Percentiles rank a stretch among this genome's conserved stretches.
These are phyloP conservation scores for Ascochyta rabiei DNA, from an alignment of 2,329 filamentous ascomycete genomes.

Conservation along the genomic window DNA sequence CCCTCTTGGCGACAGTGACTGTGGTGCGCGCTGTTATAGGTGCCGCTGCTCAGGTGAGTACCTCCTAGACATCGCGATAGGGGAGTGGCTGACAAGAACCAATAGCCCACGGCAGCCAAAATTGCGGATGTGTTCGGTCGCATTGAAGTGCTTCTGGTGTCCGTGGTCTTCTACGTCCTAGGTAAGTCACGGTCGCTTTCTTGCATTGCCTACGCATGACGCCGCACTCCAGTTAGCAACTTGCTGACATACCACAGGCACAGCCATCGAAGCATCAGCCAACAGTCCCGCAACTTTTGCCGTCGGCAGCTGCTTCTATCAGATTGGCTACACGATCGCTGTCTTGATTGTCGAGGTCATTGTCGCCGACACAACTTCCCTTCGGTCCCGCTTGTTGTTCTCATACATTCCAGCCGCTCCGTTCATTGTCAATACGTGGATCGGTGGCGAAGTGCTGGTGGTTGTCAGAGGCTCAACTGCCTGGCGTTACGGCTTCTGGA, in stretches of 20 bases:
- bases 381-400: slow-evolving; percentile 67
- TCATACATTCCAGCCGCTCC: slow-evolving; percentile 58
- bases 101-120: slow-evolving; percentile 63
- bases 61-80: too few species aligned
- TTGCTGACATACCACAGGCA: slow-evolving; percentile 26
- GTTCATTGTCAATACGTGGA: slow-evolving; percentile 63
- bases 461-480: slow-evolving; percentile 58
- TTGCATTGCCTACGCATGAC: not conserved
- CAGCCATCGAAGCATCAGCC: slow-evolving; percentile 62
- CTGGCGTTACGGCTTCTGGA: slow-evolving; percentile 67
- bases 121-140: slow-evolving; percentile 68
- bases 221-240: not conserved
- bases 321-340: slow-evolving; percentile 67
- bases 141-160: slow-evolving; percentile 62
- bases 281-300: slow-evolving; percentile 59
- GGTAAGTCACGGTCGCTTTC: slow-evolving; percentile 28
- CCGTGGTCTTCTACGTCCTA: slow-evolving; percentile 62
- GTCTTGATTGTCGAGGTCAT: slow-evolving; percentile 68
- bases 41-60: slow-evolving; percentile 56
- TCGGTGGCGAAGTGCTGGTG: slow-evolving; percentile 62
- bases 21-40: slow-evolving; percentile 65
- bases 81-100: not conserved
- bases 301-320: slow-evolving; percentile 47
- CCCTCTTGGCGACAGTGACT: slow-evolving; percentile 60
- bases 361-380: slow-evolving; percentile 68